Conservation (phyloP, 139 green algal genomes). For the Micromonas pusilla region DNA sequence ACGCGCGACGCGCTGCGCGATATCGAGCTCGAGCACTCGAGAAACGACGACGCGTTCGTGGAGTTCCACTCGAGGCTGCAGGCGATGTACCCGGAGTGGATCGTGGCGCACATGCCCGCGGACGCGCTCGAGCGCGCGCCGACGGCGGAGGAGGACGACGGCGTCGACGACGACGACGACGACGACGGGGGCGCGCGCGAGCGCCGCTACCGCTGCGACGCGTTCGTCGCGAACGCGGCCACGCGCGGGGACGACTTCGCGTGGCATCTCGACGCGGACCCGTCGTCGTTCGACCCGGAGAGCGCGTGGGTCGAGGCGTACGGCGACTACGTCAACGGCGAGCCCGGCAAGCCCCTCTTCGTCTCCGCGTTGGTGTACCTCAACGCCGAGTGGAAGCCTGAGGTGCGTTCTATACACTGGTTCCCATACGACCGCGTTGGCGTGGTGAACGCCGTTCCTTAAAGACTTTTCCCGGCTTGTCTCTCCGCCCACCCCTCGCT, state of each 20-base stretch:
- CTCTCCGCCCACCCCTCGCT: too few relatives aligned
- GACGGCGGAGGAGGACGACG: neutral
- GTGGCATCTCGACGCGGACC: neutral
- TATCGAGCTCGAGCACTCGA: too few relatives aligned
- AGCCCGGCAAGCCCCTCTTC: slow-evolving; percentile 14
- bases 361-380: slow-evolving; percentile 3
- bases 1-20: neutral
- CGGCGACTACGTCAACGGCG: slow-evolving; percentile 9
- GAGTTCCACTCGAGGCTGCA: neutral
- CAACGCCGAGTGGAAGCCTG: slow-evolving; percentile 4
- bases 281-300: neutral
- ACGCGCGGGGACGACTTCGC: neutral
- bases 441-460: too few relatives aligned
- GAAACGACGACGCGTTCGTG: neutral
- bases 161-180: neutral
- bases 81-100: neutral
- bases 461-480: too few relatives aligned
- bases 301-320: neutral
- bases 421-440: too few relatives aligned
- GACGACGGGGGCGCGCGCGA: neutral
- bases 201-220: neutral
- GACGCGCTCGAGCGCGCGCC: neutral
- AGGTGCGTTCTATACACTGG: too few relatives aligned
- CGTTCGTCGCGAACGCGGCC: slow-evolving; percentile 16
- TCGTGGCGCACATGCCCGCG: neutral